phyloP scores from a whole-genome alignment of 1,284 basidiomycete species.

The Leucoagaricus sp. region DNA sequence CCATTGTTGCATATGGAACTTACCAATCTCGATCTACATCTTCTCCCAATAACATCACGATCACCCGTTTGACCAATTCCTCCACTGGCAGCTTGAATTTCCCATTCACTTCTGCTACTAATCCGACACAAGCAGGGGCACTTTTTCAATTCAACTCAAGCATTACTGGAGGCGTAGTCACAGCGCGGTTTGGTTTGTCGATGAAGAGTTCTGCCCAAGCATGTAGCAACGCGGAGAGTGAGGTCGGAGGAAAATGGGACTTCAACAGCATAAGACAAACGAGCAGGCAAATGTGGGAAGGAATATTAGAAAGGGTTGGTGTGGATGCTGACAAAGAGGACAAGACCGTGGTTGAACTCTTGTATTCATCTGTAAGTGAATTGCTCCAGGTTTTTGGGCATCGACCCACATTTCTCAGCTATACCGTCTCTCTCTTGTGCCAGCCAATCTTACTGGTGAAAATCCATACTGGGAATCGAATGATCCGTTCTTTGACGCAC shows the following conservation, averaged over 20 bases:
- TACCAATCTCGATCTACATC: slow-evolving; percentile 38
- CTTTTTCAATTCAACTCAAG: slow-evolving; percentile 40
- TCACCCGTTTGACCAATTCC: slow-evolving; percentile 32
- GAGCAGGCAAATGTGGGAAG: slow-evolving; percentile 43
- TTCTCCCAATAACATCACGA: slow-evolving; percentile 34
- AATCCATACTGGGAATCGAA: slow-evolving; percentile 45
- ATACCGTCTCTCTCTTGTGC: slow-evolving; percentile 51
- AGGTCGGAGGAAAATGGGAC: slow-evolving; percentile 45
- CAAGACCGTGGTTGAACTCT: slow-evolving; percentile 41
- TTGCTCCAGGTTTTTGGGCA: not conserved
- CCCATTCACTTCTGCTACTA: slow-evolving; percentile 35
- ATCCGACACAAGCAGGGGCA: slow-evolving; percentile 44
- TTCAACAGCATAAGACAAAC: slow-evolving; percentile 41
- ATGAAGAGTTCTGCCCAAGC: slow-evolving; percentile 44
- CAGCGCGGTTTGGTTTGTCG: slow-evolving; percentile 48
- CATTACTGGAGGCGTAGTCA: slow-evolving; percentile 23
- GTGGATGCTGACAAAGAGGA: slow-evolving; percentile 40
- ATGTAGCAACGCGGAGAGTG: slow-evolving; percentile 47
- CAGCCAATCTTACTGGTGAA: slow-evolving; percentile 52
- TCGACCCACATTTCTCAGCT: slow-evolving; percentile 31
- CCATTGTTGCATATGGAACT: slow-evolving; percentile 33
- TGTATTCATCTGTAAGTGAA: slow-evolving; percentile 45
- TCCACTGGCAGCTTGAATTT: slow-evolving; percentile 28
- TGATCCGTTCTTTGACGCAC: slow-evolving; percentile 47
- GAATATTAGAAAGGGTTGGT: slow-evolving; percentile 39